phyloP scores from a whole-genome alignment of 805 yeast species.

The Metschnikowia orientalis region DNA sequence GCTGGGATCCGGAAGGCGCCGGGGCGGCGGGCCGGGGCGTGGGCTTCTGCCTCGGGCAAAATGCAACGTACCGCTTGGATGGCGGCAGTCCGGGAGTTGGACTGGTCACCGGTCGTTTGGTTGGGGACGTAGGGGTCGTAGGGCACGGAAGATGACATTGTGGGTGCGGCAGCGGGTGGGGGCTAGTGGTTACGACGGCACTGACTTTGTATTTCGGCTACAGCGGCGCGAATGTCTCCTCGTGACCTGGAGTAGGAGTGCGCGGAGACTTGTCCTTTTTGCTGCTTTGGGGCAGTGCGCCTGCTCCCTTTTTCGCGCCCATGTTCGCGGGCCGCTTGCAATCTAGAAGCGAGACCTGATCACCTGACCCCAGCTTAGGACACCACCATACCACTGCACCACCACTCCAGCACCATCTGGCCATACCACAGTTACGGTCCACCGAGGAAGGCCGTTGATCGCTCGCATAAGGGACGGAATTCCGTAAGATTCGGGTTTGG shows the following conservation, averaged over 20 bases:
- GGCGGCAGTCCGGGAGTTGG: conserved; percentile 66
- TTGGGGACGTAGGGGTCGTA: conserved; percentile 83
- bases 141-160: conserved; percentile 75
- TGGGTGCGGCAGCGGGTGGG: background rate
- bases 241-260: conserved; percentile 9
- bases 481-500: too few species aligned
- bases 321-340: too few species aligned
- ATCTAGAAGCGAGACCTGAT: too few species aligned
- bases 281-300: too few species aligned
- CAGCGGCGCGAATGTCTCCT: conserved; percentile 6
- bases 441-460: too few species aligned
- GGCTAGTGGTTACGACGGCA: conserved; percentile 1
- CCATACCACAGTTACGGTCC: too few species aligned
- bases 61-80: conserved; percentile 64
- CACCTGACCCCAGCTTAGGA: too few species aligned
- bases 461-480: too few species aligned
- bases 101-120: conserved; percentile 48
- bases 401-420: too few species aligned
- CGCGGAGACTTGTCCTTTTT: too few species aligned
- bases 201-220: conserved; percentile 5
- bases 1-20: background rate
- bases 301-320: too few species aligned
- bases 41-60: background rate
- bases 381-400: too few species aligned
- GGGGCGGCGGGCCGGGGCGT: background rate